phyloP scores from a whole-genome alignment of 352 stramenopile species.

The Pythium brachiatum region DNA sequence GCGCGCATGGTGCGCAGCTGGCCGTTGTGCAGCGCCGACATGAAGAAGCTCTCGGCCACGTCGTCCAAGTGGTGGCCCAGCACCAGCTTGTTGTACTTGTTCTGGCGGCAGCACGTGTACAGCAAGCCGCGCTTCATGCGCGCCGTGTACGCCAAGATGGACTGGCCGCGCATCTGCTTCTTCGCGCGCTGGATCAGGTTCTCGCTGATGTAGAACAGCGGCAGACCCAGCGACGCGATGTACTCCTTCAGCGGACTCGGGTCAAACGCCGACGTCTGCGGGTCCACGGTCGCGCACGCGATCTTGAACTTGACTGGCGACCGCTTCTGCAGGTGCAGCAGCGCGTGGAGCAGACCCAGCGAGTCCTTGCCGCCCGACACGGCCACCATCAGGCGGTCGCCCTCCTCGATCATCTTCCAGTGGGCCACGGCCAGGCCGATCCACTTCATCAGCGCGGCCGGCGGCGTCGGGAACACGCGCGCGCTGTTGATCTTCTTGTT shows the following conservation, averaged over 20 bases:
- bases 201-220: slow-evolving; percentile 90
- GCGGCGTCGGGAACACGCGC: slow-evolving; percentile 39
- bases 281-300: slow-evolving; percentile 92
- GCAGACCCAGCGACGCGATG: slow-evolving; percentile 89
- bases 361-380: slow-evolving; percentile 96
- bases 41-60: slow-evolving; percentile 95
- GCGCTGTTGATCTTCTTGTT: slow-evolving; percentile 31
- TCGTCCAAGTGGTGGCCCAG: slow-evolving; percentile 95
- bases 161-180: slow-evolving; percentile 64
- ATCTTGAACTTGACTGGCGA: slow-evolving; percentile 92
- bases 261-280: slow-evolving; percentile 93
- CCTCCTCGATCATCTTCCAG: slow-evolving; percentile 92
- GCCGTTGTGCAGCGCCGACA: slow-evolving; percentile 85
- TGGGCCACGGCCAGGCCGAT: slow-evolving; percentile 82
- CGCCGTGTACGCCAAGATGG: slow-evolving; percentile 91
- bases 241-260: slow-evolving; percentile 93
- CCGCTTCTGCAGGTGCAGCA: slow-evolving; percentile 89
- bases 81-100: slow-evolving; percentile 34
- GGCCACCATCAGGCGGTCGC: slow-evolving; percentile 92
- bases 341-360: slow-evolving; percentile 91
- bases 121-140: slow-evolving; percentile 91
- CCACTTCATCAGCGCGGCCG: slow-evolving; percentile 37
- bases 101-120: slow-evolving; percentile 29
- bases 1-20: slow-evolving; percentile 93
- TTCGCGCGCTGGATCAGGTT: slow-evolving; percentile 76